These are phyloP conservation scores for Colletotrichum siamense DNA, from an alignment of 2,329 filamentous ascomycete species.

Conservation along the genomic window DNA sequence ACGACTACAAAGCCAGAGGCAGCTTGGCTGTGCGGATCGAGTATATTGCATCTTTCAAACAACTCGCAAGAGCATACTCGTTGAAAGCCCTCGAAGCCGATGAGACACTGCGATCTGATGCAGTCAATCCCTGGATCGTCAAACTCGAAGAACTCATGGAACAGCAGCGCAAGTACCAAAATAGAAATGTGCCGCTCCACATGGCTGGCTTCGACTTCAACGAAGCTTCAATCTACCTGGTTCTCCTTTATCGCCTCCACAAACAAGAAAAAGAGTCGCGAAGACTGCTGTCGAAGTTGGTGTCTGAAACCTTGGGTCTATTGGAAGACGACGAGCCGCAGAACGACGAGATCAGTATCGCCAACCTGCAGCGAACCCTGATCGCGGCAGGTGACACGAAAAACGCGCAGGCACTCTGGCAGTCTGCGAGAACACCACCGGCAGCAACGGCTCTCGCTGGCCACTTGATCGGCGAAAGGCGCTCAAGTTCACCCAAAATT, in stretches of 20 bases:
- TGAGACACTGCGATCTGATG: conserved; percentile 21
- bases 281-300: conserved; percentile 34
- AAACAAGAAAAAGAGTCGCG: conserved; percentile 31
- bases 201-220: conserved; percentile 48
- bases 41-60: conserved; percentile 45
- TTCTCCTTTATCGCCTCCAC: conserved; percentile 40
- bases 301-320: conserved; percentile 42
- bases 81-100: conserved; percentile 18
- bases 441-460: conserved; percentile 34
- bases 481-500: conserved; percentile 12
- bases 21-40: conserved; percentile 43
- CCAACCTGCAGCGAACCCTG: conserved; percentile 44
- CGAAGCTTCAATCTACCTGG: conserved; percentile 44
- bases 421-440: conserved; percentile 39
- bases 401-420: conserved; percentile 40
- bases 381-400: conserved; percentile 41
- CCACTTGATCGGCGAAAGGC: conserved; percentile 23
- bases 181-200: conserved; percentile 42
- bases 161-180: conserved; percentile 42
- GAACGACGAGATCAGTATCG: conserved; percentile 46
- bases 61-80: conserved; percentile 39
- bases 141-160: conserved; percentile 39
- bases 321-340: conserved; percentile 44
- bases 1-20: conserved; percentile 43
- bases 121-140: conserved; percentile 35